Percentiles rank a stretch among this genome's conserved stretches.
Evolutionary conservation across 2,329 filamentous ascomycete species (phyloP).

Genomic region (Zymoseptoria pseudotritici): DNA sequence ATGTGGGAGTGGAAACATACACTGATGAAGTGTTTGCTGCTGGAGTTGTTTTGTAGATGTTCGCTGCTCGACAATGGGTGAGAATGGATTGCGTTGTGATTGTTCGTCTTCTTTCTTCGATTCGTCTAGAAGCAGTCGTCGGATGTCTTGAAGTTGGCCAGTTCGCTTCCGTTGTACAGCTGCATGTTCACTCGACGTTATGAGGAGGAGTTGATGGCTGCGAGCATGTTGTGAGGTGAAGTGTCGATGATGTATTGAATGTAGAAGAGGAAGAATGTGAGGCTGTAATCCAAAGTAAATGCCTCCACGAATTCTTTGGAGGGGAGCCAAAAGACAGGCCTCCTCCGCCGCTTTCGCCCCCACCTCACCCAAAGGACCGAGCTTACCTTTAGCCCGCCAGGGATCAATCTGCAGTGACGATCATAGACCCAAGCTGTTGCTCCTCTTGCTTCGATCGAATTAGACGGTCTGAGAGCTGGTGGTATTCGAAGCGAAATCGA

Average conservation of each 20-base stretch:
- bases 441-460: too few relatives aligned
- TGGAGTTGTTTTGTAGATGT: background rate
- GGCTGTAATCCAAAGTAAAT: too few relatives aligned
- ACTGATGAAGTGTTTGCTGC: background rate
- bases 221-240: background rate
- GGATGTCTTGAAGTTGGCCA: constrained; percentile 28
- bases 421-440: too few relatives aligned
- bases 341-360: background rate
- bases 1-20: background rate
- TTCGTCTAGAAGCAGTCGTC: constrained; percentile 10
- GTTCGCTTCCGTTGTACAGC: constrained; percentile 30
- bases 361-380: background rate
- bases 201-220: background rate
- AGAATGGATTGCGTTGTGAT: constrained; percentile 3
- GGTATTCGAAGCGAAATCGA: too few relatives aligned
- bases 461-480: too few relatives aligned
- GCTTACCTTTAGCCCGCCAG: background rate
- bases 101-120: constrained; percentile 6
- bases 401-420: background rate
- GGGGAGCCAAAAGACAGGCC: background rate
- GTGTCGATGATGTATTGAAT: background rate
- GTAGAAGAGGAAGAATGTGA: background rate
- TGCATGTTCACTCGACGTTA: constrained; percentile 16
- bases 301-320: background rate
- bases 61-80: background rate